Percentiles rank a stretch among this genome's conserved stretches.
phyloP scores from a whole-genome alignment of 108 stramenopile species.

The Asterionellopsis glacialis region DNA sequence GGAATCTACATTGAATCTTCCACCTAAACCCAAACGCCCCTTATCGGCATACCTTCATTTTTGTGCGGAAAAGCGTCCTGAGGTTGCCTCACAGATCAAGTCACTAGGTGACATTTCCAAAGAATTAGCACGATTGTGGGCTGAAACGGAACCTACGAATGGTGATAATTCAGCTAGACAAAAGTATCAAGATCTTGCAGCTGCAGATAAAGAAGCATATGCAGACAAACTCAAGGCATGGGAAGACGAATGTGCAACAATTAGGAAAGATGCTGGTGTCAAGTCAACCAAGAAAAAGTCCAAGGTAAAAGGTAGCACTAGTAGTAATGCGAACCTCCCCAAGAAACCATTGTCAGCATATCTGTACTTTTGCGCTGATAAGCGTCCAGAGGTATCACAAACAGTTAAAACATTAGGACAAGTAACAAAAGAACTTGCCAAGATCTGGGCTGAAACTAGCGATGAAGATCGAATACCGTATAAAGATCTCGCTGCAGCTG shows the following conservation, averaged over 20 bases:
- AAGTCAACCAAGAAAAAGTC: constrained; percentile 18
- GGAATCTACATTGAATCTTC: constrained; percentile 4
- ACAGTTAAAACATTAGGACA: constrained; percentile 31
- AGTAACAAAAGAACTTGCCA: constrained; percentile 48
- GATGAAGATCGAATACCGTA: constrained; percentile 20
- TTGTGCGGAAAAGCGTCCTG: constrained; percentile 34
- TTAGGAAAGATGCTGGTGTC: neutral
- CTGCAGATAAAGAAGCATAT: constrained; percentile 17
- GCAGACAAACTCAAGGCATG: constrained; percentile 8
- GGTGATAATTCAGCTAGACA: neutral
- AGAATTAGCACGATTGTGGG: constrained; percentile 21
- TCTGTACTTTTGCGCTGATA: constrained; percentile 37
- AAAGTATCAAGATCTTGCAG: constrained; percentile 17
- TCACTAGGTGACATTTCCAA: constrained; percentile 29
- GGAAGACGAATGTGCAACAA: constrained; percentile 18
- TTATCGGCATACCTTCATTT: constrained; percentile 34
- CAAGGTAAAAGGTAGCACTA: constrained; percentile 23
- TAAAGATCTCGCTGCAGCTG: constrained; percentile 23
- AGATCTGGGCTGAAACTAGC: constrained; percentile 30
- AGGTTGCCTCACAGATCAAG: constrained; percentile 9
- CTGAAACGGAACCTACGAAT: constrained; percentile 7
- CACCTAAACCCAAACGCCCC: constrained; percentile 28
- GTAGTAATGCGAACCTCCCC: constrained; percentile 17
- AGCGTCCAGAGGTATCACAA: constrained; percentile 39
- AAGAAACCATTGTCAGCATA: constrained; percentile 42